Base-by-base conservation (phyloP, 202 grass and related monocot genomes). In the Tripidium arundinaceum region DNA sequence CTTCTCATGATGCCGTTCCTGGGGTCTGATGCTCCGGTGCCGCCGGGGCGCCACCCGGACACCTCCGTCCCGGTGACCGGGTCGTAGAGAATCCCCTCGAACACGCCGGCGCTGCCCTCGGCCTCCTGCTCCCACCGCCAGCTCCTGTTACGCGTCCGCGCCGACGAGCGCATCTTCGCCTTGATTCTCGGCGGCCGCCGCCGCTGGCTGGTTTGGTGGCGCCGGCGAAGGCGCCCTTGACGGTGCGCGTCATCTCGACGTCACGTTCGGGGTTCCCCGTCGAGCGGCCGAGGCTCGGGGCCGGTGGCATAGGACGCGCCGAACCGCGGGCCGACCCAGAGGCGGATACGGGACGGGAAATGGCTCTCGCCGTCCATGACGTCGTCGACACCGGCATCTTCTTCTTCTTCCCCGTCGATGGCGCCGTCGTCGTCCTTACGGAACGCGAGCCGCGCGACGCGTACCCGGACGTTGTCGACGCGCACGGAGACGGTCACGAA, bases 41-140 rank as follows among this genome's bases (percentile, higher is more conserved):
- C 77, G 3, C 10, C 27, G 26, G 82, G 58, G 55, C 70, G 83
- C 94, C 94, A 97, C 31, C 75, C 28, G 8, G 91, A 86, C 10
- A 92, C 89, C 77, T 94, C 91, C 37, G 81, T 87, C 38, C 89
- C 90, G 55, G 85, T 89, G 47, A 80, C 60, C 11, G 78, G 75
- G 58, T 97, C 94, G 77, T 75, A 88, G 1, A 97, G 85, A 46
- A 97, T 70, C 41, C 94, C 91, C 82, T 97, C 91, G 39, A 97
- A 97, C 55, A 94, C 74, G 52, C 77, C 87, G 2, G 86, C 89
- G 69, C 87, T 71, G 57, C 94, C 94, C 63, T 94, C 91, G 11
- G 87, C 87, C 43, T 94, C 94, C 77, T 97, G 94, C 78, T 97
- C 94, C 94, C 94, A 97, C 43, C 94, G 78, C 89, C 94, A 97